These are phyloP conservation scores for Odontarrhena argentea DNA, from an alignment of 345 rosid genomes.

Conservation along the genomic window DNA sequence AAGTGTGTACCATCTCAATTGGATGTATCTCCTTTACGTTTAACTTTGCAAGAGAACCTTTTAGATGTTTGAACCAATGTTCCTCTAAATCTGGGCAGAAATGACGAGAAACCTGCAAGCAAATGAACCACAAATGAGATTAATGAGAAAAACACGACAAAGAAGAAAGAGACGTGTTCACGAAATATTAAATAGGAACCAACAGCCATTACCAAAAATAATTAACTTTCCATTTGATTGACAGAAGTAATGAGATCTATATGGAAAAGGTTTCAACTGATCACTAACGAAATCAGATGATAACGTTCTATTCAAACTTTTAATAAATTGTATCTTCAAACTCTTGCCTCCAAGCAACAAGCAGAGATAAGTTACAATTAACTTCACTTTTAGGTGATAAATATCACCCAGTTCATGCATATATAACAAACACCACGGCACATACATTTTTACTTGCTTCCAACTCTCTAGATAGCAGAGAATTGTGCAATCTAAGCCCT, in stretches of 20 bases:
- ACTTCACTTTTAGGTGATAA: background rate
- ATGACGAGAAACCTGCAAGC: conserved; percentile 55
- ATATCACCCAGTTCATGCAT: background rate
- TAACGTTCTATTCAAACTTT: background rate
- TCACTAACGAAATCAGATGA: conserved; percentile 14
- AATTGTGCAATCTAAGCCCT: background rate
- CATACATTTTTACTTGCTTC: background rate
- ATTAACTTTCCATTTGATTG: conserved; percentile 14
- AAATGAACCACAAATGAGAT: conserved; percentile 31
- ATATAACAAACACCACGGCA: background rate
- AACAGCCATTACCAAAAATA: conserved; percentile 7
- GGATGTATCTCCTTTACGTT: conserved; percentile 47
- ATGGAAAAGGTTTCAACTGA: conserved; percentile 8
- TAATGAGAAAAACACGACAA: background rate
- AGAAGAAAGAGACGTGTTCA: conserved; percentile 11
- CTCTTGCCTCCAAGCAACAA: conserved; percentile 9
- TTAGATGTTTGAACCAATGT: conserved; percentile 41
- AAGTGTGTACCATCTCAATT: conserved; percentile 51
- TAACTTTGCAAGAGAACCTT: conserved; percentile 56
- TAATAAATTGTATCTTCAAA: background rate
- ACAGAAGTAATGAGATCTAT: conserved; percentile 14
- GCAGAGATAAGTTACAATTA: background rate
- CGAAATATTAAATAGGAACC: background rate
- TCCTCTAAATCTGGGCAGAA: conserved; percentile 53
- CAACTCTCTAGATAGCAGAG: background rate